Evolutionary conservation across 139 green algal species (phyloP), one percentile per base, ranked within the genome.

Genomic region (Eudorina sp.): DNA sequence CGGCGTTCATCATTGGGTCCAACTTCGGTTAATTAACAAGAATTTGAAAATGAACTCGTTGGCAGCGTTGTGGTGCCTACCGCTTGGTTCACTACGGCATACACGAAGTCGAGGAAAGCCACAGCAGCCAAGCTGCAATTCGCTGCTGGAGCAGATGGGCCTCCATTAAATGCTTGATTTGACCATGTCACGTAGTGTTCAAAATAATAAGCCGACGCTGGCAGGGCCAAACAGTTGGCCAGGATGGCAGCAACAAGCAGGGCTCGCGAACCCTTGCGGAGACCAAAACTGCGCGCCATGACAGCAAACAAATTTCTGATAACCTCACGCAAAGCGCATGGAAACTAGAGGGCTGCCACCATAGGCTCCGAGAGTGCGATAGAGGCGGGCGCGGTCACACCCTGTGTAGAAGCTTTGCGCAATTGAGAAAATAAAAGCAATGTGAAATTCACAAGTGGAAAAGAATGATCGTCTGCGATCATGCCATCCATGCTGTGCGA

Each of bases 61-160:
- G n/a, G n/a, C n/a, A n/a, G n/a, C n/a, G n/a, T n/a, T n/a, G n/a
- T n/a, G n/a, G n/a, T 53, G 9, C 70, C 55, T 7, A 79, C 70
- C 70, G 40, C 70, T 31, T 16, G 23, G 36, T 18, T 41, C 9
- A 34, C 43, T 5, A 79, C 36, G 5, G 70, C 70, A 23, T 79
- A 62, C 5, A 81, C 73, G 25, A 81, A 81, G 43, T 81, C 73
- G 45, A 81, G 29, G 27, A 62, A 81, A 29, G 62, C 73, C 16
- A 46, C 46, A 18, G 73, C 73, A 31, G 73, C 27, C 8, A 46
- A 45, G 43, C 73, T 41, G 46, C 73, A 81, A 29, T 29, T 48
- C n/a, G n/a, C n/a, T n/a, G n/a, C n/a, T 41, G 73, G 1, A 2
- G 41, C 46, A 4, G 73, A 29, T 64, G 73, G 73, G 46, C 46